phyloP scores from a whole-genome alignment of 1,284 basidiomycete species.

The Leccinum fallax region DNA sequence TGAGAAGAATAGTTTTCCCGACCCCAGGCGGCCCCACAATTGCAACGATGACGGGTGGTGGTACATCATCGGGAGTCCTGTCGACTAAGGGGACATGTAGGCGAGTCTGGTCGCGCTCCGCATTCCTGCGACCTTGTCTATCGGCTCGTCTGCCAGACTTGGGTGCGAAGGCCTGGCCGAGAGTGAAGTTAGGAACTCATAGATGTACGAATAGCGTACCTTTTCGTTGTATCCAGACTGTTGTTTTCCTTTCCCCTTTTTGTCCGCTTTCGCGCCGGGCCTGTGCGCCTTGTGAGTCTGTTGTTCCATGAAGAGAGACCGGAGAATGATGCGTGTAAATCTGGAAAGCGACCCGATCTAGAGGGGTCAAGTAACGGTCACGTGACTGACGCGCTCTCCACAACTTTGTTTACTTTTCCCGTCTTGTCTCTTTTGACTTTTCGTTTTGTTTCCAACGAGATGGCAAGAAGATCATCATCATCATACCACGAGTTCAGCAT shows the following conservation, averaged over 20 bases:
- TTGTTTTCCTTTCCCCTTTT: constrained; percentile 77
- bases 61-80: constrained; percentile 88
- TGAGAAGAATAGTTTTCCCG: constrained; percentile 94
- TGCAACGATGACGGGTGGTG: constrained; percentile 95
- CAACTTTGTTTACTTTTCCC: constrained; percentile 18
- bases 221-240: constrained; percentile 89
- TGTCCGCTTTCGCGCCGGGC: constrained; percentile 73
- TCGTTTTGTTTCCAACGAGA: constrained; percentile 23
- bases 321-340: constrained; percentile 7
- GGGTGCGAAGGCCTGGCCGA: constrained; percentile 85
- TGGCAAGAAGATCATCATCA: constrained; percentile 30
- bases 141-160: constrained; percentile 89
- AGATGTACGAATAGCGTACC: constrained; percentile 43
- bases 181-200: not conserved
- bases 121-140: constrained; percentile 86
- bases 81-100: constrained; percentile 97
- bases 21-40: constrained; percentile 97
- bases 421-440: constrained; percentile 10
- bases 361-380: constrained; percentile 24
- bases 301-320: constrained; percentile 42
- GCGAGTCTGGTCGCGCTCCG: constrained; percentile 91
- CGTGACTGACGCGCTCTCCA: constrained; percentile 32
- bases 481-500: constrained; percentile 45
- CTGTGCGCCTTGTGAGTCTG: constrained; percentile 78
- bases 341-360: constrained; percentile 16